phyloP scores from a whole-genome alignment of 257 asterid genomes.

The Henckelia pumila region DNA sequence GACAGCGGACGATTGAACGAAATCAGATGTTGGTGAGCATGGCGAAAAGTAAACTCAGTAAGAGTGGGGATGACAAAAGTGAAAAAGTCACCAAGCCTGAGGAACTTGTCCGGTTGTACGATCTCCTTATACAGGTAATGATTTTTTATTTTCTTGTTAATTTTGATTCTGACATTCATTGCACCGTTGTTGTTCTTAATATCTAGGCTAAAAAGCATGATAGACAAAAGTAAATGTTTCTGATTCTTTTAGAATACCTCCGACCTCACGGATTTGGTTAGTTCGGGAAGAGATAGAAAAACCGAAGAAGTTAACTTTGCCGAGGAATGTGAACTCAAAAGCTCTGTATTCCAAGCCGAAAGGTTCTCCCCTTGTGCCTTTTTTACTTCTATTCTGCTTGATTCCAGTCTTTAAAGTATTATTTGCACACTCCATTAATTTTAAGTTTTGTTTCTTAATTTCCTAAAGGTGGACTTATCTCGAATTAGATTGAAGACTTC shows the following conservation, averaged over 20 bases:
- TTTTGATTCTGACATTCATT: slow-evolving; percentile 8
- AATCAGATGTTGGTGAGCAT: slow-evolving; percentile 79
- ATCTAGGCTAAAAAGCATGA: slow-evolving; percentile 18
- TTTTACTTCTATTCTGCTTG: slow-evolving; percentile 7
- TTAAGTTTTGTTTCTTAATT: slow-evolving; percentile 2
- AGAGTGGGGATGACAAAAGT: slow-evolving; percentile 74
- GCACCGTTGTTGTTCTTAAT: slow-evolving; percentile 5
- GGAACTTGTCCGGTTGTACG: slow-evolving; percentile 89
- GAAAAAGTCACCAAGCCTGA: slow-evolving; percentile 94
- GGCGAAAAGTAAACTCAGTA: slow-evolving; percentile 78
- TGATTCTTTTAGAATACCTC: slow-evolving; percentile 60
- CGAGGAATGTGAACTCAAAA: slow-evolving; percentile 76
- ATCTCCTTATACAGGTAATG: slow-evolving; percentile 75
- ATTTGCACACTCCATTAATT: background rate
- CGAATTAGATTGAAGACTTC: slow-evolving; percentile 19
- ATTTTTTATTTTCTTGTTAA: background rate
- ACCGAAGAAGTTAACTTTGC: slow-evolving; percentile 80
- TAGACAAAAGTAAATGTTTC: slow-evolving; percentile 27
- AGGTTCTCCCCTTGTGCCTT: slow-evolving; percentile 48
- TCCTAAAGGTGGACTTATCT: slow-evolving; percentile 15
- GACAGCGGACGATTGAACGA: slow-evolving; percentile 90
- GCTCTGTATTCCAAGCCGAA: slow-evolving; percentile 73
- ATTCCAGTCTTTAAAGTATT: slow-evolving; percentile 11
- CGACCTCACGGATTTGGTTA: slow-evolving; percentile 88
- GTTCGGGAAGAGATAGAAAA: slow-evolving; percentile 89